Evolutionary conservation across 768 basidiomycete species (phyloP).

Genomic region (Rhizopogon rudus): DNA sequence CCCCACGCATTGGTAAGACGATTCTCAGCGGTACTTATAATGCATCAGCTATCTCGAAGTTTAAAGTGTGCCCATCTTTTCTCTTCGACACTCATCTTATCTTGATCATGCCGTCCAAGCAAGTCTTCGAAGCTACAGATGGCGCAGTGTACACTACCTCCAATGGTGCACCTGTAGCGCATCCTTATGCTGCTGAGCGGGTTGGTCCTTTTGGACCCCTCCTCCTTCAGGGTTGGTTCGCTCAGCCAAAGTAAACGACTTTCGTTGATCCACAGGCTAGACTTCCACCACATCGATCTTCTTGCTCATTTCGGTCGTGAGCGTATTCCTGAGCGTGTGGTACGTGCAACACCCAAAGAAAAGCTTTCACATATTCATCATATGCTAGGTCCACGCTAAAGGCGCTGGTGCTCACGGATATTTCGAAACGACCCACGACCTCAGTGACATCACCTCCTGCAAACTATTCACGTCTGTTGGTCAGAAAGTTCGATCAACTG

Average conservation of each 20-base stretch:
- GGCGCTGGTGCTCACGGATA: slow-evolving; percentile 91
- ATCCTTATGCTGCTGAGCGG: slow-evolving; percentile 79
- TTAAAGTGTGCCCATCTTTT: not conserved
- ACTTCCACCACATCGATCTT: slow-evolving; percentile 86
- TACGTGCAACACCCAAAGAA: slow-evolving; percentile 27
- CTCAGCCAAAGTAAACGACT: not conserved
- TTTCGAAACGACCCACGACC: slow-evolving; percentile 85
- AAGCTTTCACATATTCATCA: slow-evolving; percentile 16
- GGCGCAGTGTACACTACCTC: slow-evolving; percentile 78
- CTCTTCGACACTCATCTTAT: slow-evolving; percentile 1
- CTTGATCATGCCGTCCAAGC: slow-evolving; percentile 58
- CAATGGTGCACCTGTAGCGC: slow-evolving; percentile 68
- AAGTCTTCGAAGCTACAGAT: slow-evolving; percentile 51
- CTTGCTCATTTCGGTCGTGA: slow-evolving; percentile 93
- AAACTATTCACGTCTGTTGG: slow-evolving; percentile 59
- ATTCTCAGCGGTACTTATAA: slow-evolving; percentile 25
- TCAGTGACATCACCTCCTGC: slow-evolving; percentile 78
- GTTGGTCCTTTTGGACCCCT: slow-evolving; percentile 77
- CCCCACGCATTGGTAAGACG: slow-evolving; percentile 8
- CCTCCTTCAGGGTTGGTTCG: slow-evolving; percentile 69
- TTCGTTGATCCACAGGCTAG: slow-evolving; percentile 32
- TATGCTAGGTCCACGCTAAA: slow-evolving; percentile 78
- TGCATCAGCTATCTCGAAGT: slow-evolving; percentile 10
- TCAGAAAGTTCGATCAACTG: slow-evolving; percentile 67
- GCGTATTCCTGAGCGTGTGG: slow-evolving; percentile 94